phyloP scores from a whole-genome alignment of 169 alveolate species.

The Plasmodium yoelii region DNA sequence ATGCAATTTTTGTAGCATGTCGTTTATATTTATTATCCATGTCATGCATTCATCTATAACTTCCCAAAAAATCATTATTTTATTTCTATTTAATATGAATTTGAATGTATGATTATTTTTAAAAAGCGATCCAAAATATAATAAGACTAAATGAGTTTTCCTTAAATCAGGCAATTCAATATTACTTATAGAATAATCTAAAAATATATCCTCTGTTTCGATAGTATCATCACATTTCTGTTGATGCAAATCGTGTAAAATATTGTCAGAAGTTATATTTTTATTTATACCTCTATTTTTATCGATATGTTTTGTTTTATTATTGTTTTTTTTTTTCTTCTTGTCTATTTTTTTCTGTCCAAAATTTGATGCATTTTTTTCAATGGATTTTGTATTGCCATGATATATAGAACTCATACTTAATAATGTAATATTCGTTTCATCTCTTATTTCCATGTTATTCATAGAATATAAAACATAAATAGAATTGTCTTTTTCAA shows the following conservation, averaged over 20 bases:
- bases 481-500: constrained; percentile 58
- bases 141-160: constrained; percentile 52
- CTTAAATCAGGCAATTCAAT: constrained; percentile 60
- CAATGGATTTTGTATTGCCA: constrained; percentile 26
- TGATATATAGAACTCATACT: constrained; percentile 74
- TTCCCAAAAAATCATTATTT: constrained; percentile 71
- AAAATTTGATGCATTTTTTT: neutral
- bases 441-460: constrained; percentile 56
- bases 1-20: constrained; percentile 38
- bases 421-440: constrained; percentile 54
- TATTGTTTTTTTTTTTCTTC: constrained; percentile 1
- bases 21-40: constrained; percentile 57
- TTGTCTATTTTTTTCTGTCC: neutral
- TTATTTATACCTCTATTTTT: neutral
- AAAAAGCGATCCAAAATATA: constrained; percentile 57
- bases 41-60: constrained; percentile 40
- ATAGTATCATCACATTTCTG: neutral
- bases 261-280: too few relatives aligned
- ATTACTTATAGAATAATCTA: constrained; percentile 46
- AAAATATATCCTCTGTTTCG: constrained; percentile 65
- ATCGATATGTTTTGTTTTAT: neutral
- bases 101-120: constrained; percentile 71
- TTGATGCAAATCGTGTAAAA: neutral
- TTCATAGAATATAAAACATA: constrained; percentile 59
- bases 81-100: constrained; percentile 49